These are phyloP conservation scores for Pichia sp. DNA, from an alignment of 1,139 yeast genomes.

Conservation along the genomic window DNA sequence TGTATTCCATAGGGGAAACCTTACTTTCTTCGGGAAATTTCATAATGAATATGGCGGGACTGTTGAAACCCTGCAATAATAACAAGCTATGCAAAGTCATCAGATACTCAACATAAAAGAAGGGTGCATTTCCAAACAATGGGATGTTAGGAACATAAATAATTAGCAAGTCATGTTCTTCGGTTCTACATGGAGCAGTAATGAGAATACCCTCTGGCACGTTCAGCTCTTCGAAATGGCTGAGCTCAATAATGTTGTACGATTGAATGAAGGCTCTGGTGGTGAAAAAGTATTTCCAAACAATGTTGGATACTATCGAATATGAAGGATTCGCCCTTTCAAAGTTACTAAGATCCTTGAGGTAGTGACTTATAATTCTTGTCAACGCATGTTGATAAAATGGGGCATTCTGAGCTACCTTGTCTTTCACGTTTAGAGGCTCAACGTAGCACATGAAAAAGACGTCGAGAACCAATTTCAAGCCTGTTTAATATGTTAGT, in stretches of 20 bases:
- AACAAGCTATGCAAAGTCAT: slow-evolving; percentile 35
- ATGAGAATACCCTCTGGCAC: slow-evolving; percentile 30
- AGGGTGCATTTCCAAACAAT: slow-evolving; percentile 31
- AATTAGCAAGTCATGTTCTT: slow-evolving; percentile 33
- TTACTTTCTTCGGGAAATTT: slow-evolving; percentile 30
- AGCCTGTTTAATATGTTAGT: not conserved
- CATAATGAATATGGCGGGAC: slow-evolving; percentile 40
- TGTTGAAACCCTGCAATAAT: slow-evolving; percentile 40
- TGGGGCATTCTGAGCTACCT: slow-evolving; percentile 25
- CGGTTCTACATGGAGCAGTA: slow-evolving; percentile 30
- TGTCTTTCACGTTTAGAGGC: slow-evolving; percentile 25
- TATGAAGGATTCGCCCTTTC: slow-evolving; percentile 18
- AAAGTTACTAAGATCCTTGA: slow-evolving; percentile 18
- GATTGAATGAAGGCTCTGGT: slow-evolving; percentile 28
- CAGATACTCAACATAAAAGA: slow-evolving; percentile 38
- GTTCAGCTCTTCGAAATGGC: slow-evolving; percentile 18
- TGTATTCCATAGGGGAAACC: slow-evolving; percentile 27
- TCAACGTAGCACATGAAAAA: slow-evolving; percentile 25
- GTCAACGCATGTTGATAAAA: slow-evolving; percentile 24
- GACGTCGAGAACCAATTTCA: slow-evolving; percentile 19
- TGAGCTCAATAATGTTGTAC: slow-evolving; percentile 29
- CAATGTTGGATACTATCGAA: slow-evolving; percentile 27
- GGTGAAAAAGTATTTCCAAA: slow-evolving; percentile 29
- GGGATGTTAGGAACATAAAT: slow-evolving; percentile 34
- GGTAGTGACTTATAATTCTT: slow-evolving; percentile 20